These are phyloP conservation scores for Chenopodium berlandieri DNA, from an alignment of 148 eudicot species.

Conservation along the genomic window DNA sequence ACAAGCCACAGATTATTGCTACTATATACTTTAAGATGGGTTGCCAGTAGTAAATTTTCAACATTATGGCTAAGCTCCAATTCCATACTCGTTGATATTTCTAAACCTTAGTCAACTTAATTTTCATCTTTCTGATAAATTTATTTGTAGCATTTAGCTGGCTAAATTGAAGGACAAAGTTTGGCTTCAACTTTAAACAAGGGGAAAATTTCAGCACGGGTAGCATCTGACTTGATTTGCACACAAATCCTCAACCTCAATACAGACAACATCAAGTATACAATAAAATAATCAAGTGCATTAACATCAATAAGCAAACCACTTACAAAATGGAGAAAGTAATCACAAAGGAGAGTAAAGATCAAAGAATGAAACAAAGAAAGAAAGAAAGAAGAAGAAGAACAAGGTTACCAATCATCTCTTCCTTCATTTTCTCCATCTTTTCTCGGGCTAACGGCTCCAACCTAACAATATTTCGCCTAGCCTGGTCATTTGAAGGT, in stretches of 20 bases:
- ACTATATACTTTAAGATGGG: not conserved
- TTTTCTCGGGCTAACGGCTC: slow-evolving; percentile 91
- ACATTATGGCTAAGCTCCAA: not conserved
- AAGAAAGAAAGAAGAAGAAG: slow-evolving; percentile 1
- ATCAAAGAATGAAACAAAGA: not conserved
- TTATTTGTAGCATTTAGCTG: no score
- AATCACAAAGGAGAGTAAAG: not conserved
- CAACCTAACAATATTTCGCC: slow-evolving; percentile 67
- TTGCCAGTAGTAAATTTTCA: not conserved
- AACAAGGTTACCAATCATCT: slow-evolving; percentile 69
- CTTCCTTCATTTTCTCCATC: slow-evolving; percentile 93
- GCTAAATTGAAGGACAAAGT: not conserved
- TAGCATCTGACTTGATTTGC: not conserved
- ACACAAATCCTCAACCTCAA: not conserved
- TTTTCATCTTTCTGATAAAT: no score
- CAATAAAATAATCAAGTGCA: not conserved
- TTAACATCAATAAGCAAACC: not conserved
- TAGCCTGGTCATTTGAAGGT: slow-evolving; percentile 71
- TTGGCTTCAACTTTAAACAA: not conserved
- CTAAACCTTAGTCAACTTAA: no score
- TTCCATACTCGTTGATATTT: not conserved
- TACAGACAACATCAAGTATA: not conserved
- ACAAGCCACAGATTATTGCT: not conserved
- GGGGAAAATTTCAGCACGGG: no score
- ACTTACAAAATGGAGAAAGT: not conserved